Evolutionary conservation across 495 filamentous ascomycete species (phyloP).

Genomic region (Penicillium odoratum): DNA sequence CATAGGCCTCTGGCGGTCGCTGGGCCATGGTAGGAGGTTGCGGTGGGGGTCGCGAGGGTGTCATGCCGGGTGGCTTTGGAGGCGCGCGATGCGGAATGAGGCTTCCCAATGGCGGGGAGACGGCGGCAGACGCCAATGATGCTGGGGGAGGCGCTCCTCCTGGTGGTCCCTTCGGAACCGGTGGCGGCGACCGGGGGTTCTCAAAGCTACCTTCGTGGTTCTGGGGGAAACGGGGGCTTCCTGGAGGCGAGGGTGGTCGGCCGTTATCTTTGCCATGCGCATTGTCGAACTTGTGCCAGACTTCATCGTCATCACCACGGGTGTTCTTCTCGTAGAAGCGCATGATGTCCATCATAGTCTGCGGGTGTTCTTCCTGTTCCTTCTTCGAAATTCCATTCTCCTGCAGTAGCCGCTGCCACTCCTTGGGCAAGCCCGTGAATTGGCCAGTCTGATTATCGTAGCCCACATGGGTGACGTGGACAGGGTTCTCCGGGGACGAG

Average conservation of each 20-base stretch:
- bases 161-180: slow-evolving; percentile 67
- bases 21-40: slow-evolving; percentile 47
- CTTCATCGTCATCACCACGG: slow-evolving; percentile 79
- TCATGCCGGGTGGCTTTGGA: slow-evolving; percentile 45
- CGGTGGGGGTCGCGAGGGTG: slow-evolving; percentile 49
- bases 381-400: slow-evolving; percentile 96
- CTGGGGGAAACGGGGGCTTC: slow-evolving; percentile 88
- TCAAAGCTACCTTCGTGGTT: slow-evolving; percentile 94
- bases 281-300: slow-evolving; percentile 94
- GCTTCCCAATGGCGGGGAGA: slow-evolving; percentile 36
- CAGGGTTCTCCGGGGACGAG: slow-evolving; percentile 92
- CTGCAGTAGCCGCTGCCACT: slow-evolving; percentile 94
- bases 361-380: slow-evolving; percentile 92
- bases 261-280: slow-evolving; percentile 49
- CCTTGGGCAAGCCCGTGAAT: slow-evolving; percentile 94
- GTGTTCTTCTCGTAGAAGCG: slow-evolving; percentile 94
- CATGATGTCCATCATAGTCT: slow-evolving; percentile 92
- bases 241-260: slow-evolving; percentile 68
- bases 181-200: slow-evolving; percentile 90
- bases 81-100: slow-evolving; percentile 46
- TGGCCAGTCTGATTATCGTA: slow-evolving; percentile 96
- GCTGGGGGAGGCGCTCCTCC: slow-evolving; percentile 16
- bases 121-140: slow-evolving; percentile 10
- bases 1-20: slow-evolving; percentile 26
- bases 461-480: slow-evolving; percentile 96